Evolutionary conservation across 1,139 yeast genomes (phyloP).

Genomic region (Geotrichum restrictum): DNA sequence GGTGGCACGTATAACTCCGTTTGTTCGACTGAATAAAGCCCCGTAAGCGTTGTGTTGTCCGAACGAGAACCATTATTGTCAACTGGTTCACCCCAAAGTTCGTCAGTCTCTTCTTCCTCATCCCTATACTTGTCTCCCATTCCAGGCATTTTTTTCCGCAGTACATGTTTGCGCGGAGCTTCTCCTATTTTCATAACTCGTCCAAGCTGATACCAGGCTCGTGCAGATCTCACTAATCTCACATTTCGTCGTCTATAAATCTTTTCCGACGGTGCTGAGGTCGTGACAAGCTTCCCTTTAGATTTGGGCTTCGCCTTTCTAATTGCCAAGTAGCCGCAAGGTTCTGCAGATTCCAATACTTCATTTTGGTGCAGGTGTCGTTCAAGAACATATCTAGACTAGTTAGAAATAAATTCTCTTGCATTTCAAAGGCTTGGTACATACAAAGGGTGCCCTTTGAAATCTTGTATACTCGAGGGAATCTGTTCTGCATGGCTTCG

Average conservation of each 20-base stretch:
- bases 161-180: constrained; percentile 54
- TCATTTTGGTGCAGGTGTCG: constrained; percentile 69
- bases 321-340: constrained; percentile 65
- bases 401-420: not conserved
- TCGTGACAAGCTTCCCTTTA: not conserved
- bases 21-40: constrained; percentile 72
- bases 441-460: constrained; percentile 72
- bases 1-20: constrained; percentile 70
- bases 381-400: constrained; percentile 59
- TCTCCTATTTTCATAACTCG: constrained; percentile 67
- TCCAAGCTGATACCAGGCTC: constrained; percentile 85
- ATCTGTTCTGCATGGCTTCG: constrained; percentile 75
- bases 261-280: constrained; percentile 25
- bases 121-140: constrained; percentile 20
- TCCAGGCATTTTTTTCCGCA: constrained; percentile 32
- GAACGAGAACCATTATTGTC: constrained; percentile 46
- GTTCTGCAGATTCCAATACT: constrained; percentile 62
- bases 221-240: constrained; percentile 60
- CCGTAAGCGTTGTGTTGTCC: constrained; percentile 47
- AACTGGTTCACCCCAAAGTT: constrained; percentile 3
- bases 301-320: constrained; percentile 23
- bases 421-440: not conserved
- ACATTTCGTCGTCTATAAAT: constrained; percentile 71
- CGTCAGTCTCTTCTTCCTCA: constrained; percentile 29
- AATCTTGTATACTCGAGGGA: constrained; percentile 79